A percentile compares a stretch with the other conserved stretches of the same genome.
Evolutionary conservation across 2,329 filamentous ascomycete species (phyloP).

Genomic region (Ophiostoma tasmaniense): DNA sequence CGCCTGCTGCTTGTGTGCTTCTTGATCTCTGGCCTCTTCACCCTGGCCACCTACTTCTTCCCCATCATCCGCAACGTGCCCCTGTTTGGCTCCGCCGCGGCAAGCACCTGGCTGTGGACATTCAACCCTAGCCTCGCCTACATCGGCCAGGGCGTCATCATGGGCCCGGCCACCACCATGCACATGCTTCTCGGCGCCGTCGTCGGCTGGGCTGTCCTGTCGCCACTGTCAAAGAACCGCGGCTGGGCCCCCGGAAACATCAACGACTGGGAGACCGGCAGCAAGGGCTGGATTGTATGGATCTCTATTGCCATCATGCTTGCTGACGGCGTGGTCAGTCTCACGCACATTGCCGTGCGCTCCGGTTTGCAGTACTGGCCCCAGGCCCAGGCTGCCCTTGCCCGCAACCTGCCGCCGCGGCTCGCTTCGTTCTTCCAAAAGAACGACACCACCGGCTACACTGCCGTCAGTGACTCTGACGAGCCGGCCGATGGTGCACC

Average conservation of each 20-base stretch:
- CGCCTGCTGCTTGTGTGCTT: constrained; percentile 50
- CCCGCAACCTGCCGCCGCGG: neutral
- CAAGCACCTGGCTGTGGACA: constrained; percentile 83
- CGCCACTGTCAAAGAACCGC: constrained; percentile 73
- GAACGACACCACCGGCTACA: constrained; percentile 21
- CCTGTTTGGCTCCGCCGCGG: constrained; percentile 67
- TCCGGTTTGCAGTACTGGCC: constrained; percentile 20
- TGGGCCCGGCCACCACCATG: constrained; percentile 89
- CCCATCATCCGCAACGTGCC: constrained; percentile 80
- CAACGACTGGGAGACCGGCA: constrained; percentile 81
- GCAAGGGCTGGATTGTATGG: constrained; percentile 99
- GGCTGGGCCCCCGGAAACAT: constrained; percentile 88
- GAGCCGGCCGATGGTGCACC: neutral
- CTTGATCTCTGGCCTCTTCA: constrained; percentile 55
- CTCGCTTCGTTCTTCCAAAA: neutral
- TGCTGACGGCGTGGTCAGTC: constrained; percentile 79
- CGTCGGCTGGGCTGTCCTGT: constrained; percentile 83
- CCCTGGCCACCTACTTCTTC: constrained; percentile 81
- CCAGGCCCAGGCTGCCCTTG: constrained; percentile 5
- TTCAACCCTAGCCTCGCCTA: constrained; percentile 96
- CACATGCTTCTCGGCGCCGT: constrained; percentile 91
- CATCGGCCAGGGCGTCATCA: constrained; percentile 94
- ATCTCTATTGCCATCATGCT: constrained; percentile 94
- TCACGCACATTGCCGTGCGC: constrained; percentile 66
- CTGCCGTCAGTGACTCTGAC: constrained; percentile 17